Percentiles rank a stretch among this genome's conserved stretches.
phyloP scores from a whole-genome alignment of 176 grass and related monocot species.

The Melocanna baccifera region DNA sequence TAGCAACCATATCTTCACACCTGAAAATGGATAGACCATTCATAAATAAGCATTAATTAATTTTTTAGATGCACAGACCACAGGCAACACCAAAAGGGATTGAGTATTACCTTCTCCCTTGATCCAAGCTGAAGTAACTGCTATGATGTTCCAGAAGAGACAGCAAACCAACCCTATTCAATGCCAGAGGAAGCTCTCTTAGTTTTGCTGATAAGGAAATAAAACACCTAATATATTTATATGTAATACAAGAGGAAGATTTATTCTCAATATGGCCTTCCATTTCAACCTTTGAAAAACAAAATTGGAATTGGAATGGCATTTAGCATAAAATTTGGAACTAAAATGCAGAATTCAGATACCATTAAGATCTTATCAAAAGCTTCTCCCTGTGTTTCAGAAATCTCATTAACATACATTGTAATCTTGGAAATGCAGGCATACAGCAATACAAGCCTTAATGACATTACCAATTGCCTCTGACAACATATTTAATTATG shows the following conservation, averaged over 20 bases:
- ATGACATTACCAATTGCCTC: background rate
- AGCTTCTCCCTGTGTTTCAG: background rate
- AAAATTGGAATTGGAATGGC: background rate
- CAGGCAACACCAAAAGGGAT: conserved; percentile 1
- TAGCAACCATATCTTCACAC: conserved; percentile 95
- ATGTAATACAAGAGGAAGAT: background rate
- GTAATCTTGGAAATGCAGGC: background rate
- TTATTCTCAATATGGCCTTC: background rate
- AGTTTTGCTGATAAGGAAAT: background rate
- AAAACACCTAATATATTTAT: background rate
- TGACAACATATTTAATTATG: background rate
- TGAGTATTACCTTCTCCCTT: conserved; percentile 74
- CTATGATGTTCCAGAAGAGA: conserved; percentile 91
- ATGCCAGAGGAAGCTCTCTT: conserved; percentile 34
- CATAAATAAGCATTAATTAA: conserved; percentile 9
- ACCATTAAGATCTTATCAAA: background rate
- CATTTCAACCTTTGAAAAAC: background rate
- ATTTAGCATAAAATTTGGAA: conserved; percentile 2
- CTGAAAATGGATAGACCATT: conserved; percentile 41
- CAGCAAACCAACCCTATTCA: conserved; percentile 71
- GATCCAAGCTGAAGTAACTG: conserved; percentile 96
- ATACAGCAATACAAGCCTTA: background rate
- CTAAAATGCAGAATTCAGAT: background rate
- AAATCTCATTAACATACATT: conserved; percentile 1
- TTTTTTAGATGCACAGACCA: conserved; percentile 5